These are phyloP conservation scores for Pichia scutulata DNA, from an alignment of 805 yeast species.

Conservation along the genomic window DNA sequence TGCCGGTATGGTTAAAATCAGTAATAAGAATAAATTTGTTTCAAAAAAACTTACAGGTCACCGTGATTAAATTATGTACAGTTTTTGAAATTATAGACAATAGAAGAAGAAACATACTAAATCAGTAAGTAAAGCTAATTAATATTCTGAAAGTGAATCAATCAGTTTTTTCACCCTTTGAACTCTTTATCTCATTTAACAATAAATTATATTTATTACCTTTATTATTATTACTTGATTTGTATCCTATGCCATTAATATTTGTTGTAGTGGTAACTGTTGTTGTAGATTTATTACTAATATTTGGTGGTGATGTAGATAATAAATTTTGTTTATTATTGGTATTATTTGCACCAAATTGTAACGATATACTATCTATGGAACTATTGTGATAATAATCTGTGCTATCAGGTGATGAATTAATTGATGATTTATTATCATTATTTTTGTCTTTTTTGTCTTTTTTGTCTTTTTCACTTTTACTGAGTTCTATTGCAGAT, in stretches of 20 bases:
- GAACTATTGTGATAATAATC: constrained; percentile 2
- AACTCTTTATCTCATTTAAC: constrained; percentile 12
- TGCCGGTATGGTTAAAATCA: constrained; percentile 9
- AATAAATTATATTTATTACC: constrained; percentile 5
- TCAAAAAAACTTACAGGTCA: background rate
- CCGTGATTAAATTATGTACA: background rate
- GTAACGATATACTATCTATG: background rate
- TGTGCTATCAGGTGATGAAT: constrained; percentile 4
- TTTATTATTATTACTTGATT: background rate
- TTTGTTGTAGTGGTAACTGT: background rate
- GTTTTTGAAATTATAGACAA: background rate
- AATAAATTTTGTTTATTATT: background rate
- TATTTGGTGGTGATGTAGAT: constrained; percentile 5
- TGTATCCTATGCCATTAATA: background rate
- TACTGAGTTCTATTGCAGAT: background rate
- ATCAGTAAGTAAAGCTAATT: background rate
- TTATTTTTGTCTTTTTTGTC: background rate
- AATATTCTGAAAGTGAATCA: constrained; percentile 3
- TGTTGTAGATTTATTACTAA: background rate
- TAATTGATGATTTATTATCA: background rate
- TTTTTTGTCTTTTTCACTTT: background rate
- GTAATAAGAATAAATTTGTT: constrained; percentile 8
- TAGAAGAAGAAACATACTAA: background rate
- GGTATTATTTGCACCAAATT: background rate
- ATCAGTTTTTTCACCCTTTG: constrained; percentile 27